Percentiles rank a stretch among this genome's conserved stretches.
These are phyloP conservation scores for Solanum aculeatissimum DNA, from an alignment of 305 asterid species.

Conservation along the genomic window DNA sequence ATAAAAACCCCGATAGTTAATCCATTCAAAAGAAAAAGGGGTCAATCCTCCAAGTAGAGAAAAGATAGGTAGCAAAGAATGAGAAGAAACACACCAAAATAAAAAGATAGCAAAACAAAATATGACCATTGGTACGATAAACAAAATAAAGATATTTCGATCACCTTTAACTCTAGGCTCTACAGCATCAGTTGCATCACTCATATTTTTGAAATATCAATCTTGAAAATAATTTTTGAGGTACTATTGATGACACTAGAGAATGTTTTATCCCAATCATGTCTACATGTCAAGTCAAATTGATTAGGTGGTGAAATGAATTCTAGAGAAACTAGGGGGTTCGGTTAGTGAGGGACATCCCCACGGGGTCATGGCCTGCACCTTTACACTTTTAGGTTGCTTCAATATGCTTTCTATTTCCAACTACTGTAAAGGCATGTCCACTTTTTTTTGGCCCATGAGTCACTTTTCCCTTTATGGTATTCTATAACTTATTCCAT, in stretches of 20 bases:
- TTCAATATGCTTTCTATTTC: neutral
- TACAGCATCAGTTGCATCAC: neutral
- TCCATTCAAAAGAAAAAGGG: neutral
- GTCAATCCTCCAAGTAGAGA: neutral
- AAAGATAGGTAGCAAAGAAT: neutral
- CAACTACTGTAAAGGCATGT: neutral
- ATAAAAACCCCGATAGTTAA: too few relatives aligned
- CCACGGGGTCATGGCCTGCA: slow-evolving; percentile 2
- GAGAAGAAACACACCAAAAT: neutral
- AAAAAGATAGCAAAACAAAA: too few relatives aligned
- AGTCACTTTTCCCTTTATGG: neutral
- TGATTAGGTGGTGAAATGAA: neutral
- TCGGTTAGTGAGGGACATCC: slow-evolving; percentile 19
- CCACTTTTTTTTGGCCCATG: neutral
- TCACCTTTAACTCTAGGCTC: neutral
- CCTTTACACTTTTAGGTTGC: neutral
- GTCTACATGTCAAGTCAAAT: neutral
- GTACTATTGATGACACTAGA: neutral
- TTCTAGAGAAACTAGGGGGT: neutral
- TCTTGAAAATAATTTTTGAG: neutral
- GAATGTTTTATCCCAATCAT: neutral
- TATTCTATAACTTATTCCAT: neutral
- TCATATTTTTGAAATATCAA: neutral
- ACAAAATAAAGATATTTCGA: neutral
- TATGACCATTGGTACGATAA: too few relatives aligned